Conservation (phyloP, 129 eudicot species). For the Escallonia rubra region DNA sequence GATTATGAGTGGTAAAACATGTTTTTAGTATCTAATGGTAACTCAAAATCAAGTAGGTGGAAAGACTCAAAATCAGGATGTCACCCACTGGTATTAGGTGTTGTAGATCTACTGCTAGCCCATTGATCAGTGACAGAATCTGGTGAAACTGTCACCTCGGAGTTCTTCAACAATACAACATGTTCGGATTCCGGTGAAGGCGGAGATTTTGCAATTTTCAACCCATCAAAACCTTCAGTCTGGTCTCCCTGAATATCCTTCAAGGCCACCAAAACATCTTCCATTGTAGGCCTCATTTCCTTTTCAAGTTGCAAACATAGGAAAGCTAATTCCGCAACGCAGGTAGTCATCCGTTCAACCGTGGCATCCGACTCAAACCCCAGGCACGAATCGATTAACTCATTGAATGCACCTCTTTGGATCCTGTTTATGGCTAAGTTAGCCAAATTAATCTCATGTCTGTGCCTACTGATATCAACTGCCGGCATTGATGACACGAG, state of each 20-base stretch:
- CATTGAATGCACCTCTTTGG: slow-evolving; percentile 32
- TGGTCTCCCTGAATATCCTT: slow-evolving; percentile 26
- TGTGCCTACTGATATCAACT: slow-evolving; percentile 40
- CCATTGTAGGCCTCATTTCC: slow-evolving; percentile 55
- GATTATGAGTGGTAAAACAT: slow-evolving; percentile 1
- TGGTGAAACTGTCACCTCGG: slow-evolving; percentile 34
- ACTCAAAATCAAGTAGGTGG: slow-evolving; percentile 2
- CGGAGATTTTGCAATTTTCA: slow-evolving; percentile 9
- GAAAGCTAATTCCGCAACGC: slow-evolving; percentile 53
- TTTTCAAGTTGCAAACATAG: slow-evolving; percentile 48
- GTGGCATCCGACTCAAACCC: slow-evolving; percentile 34
- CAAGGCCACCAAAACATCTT: slow-evolving; percentile 36
- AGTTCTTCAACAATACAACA: slow-evolving; percentile 33
- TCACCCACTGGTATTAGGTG: slow-evolving; percentile 30
- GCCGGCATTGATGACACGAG: slow-evolving; percentile 56
- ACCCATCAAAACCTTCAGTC: slow-evolving; percentile 7
- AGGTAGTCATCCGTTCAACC: slow-evolving; percentile 40
- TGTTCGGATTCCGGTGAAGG: slow-evolving; percentile 51
- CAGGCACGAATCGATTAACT: slow-evolving; percentile 36
- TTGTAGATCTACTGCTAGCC: slow-evolving; percentile 40
- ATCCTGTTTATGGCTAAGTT: slow-evolving; percentile 44
- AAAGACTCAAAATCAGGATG: background rate
- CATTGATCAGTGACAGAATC: slow-evolving; percentile 42
- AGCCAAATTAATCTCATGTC: slow-evolving; percentile 46
- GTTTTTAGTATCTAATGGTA: slow-evolving; percentile 1